Base-by-base conservation (phyloP, 176 grass and related monocot species). In the Guadua angustifolia region DNA sequence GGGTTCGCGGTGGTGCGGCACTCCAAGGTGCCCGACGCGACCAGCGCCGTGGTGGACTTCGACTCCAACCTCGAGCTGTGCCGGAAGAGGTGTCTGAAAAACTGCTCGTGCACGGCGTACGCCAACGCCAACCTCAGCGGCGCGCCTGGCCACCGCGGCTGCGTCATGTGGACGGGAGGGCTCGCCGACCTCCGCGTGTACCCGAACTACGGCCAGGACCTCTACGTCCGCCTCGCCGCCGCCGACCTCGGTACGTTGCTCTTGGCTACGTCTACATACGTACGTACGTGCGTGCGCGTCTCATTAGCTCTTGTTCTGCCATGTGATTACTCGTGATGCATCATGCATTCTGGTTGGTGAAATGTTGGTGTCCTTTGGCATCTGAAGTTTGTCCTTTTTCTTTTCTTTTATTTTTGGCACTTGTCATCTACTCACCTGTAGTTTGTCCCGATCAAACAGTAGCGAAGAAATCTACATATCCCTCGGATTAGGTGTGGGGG, bases 51-150 rank as follows among this genome's bases (percentile, higher is more conserved):
- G 21, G 73, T 87, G 84, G 75, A 94, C 86, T 33, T 5, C 33
- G 21, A 4, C 63, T 9, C 43, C 18, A 79, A 51, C 16, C 70
- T 90, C 25, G 82, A 52, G 1, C 69, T 26, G 74, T 94, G 93
- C 85, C 49, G n/a, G 82, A 40, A 0, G 68, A 43, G 25, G 79
- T 92, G 93, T 71, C 88, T 82, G 13, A 22, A 7, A 22, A 88
- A 86, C 66, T 94, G 93, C 75, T 86, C 90, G 0, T 94, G 93
- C 82, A 88, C 85, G 38, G 90, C 93, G 14, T 94, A 94, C 60
- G 88, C 82, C 33, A 74, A 29, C 13, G 78, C 82, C 39, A 89
- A 92, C 78, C 39, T 84, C 65, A 89, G 65, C 65, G 91, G 29
- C 42, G 47, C 53, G 50, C 39, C 19, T 1, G 83, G 74, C 5